Conservation (phyloP, 352 stramenopile genomes). For the Salisapilia sapeloensis region DNA sequence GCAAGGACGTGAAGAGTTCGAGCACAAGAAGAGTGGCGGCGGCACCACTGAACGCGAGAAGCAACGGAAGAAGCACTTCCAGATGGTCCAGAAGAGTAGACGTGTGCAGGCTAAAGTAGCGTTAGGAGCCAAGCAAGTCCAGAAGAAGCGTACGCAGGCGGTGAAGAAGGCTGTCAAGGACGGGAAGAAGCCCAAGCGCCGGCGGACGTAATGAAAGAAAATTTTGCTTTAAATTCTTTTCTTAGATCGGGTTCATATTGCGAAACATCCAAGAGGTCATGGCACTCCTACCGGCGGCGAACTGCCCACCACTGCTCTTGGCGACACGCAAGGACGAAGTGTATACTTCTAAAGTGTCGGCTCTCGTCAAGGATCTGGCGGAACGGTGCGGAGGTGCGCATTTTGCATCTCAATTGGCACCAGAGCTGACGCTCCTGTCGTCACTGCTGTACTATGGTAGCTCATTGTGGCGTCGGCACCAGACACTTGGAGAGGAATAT, state of each 20-base stretch:
- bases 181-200: slow-evolving; percentile 20
- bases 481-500: slow-evolving; percentile 80
- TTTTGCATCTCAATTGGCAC: slow-evolving; percentile 61
- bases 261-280: too few species aligned
- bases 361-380: slow-evolving; percentile 51
- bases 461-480: slow-evolving; percentile 29
- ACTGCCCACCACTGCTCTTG: too few species aligned
- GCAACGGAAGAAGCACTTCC: slow-evolving; percentile 93
- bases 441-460: slow-evolving; percentile 52
- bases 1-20: slow-evolving; percentile 83
- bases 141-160: slow-evolving; percentile 51
- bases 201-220: too few species aligned
- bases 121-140: slow-evolving; percentile 69
- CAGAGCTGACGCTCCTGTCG: slow-evolving; percentile 42
- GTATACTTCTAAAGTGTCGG: slow-evolving; percentile 58
- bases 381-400: slow-evolving; percentile 49
- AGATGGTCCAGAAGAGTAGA: slow-evolving; percentile 94
- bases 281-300: too few species aligned
- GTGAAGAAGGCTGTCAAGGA: slow-evolving; percentile 83
- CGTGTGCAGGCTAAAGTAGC: slow-evolving; percentile 82
- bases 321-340: slow-evolving; percentile 54
- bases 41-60: slow-evolving; percentile 98
- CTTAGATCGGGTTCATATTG: too few species aligned
- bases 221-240: too few species aligned
- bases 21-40: slow-evolving; percentile 83